Conservation (phyloP, 495 filamentous ascomycete genomes). For the Penicillium macrosclerotiorum region DNA sequence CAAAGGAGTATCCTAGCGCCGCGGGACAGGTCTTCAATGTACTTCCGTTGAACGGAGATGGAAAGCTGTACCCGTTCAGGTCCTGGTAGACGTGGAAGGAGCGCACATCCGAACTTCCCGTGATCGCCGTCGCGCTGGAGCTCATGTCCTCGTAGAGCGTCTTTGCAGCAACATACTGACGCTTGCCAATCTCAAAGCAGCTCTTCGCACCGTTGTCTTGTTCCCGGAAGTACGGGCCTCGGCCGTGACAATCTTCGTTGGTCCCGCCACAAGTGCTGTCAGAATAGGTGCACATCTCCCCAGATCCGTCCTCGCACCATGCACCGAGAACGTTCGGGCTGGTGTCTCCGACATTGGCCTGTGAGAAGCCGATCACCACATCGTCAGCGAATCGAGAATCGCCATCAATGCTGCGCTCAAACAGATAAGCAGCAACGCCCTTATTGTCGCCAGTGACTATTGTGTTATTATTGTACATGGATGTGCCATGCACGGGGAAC, state of each 20-base stretch:
- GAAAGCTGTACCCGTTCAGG: conserved; percentile 71
- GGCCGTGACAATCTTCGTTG: conserved; percentile 76
- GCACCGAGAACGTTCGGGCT: conserved; percentile 84
- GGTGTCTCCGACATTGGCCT: conserved; percentile 92
- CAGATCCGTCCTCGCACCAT: conserved; percentile 75
- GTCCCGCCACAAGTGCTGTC: conserved; percentile 79
- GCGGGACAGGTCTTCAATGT: conserved; percentile 76
- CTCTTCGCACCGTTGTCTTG: conserved; percentile 69
- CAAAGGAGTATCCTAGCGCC: conserved; percentile 92
- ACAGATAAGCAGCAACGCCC: conserved; percentile 83
- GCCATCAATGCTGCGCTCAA: conserved; percentile 68
- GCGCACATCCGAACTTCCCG: conserved; percentile 59
- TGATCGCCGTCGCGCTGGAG: conserved; percentile 40
- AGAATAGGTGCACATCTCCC: conserved; percentile 62
- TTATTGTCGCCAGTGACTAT: conserved; percentile 94
- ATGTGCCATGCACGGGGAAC: conserved; percentile 94
- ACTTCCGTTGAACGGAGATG: conserved; percentile 69
- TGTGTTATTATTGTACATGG: conserved; percentile 89
- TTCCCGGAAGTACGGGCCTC: conserved; percentile 75
- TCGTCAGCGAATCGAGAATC: conserved; percentile 52
- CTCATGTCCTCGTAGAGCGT: conserved; percentile 57
- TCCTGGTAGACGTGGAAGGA: conserved; percentile 75
- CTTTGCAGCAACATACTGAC: conserved; percentile 64
- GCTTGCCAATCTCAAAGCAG: conserved; percentile 70
- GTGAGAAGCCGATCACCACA: conserved; percentile 94